Base-by-base conservation (phyloP, 1,284 basidiomycete genomes). In the Sporisorium iseilematis-ciliati region DNA sequence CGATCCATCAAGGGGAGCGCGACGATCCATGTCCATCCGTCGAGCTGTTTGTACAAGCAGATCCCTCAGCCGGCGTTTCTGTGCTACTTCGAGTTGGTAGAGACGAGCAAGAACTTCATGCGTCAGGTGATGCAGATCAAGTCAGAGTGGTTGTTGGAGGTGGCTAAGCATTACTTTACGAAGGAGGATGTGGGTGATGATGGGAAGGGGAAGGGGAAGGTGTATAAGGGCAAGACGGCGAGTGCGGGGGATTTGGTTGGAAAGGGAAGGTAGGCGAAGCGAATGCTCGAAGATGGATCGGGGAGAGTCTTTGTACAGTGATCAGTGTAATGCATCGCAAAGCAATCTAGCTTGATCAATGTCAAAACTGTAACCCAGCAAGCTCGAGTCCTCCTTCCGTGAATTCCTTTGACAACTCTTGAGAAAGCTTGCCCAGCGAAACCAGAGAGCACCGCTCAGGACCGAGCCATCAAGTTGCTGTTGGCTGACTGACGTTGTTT, bases 71-170 rank as follows among this genome's bases (percentile, higher is more conserved):
- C 95, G 23, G 92, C 92, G 83, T 93, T 63, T 20, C 25, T 99
- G 31, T 86, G 97, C 63, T 99, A 97, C 87, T 99, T 97, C 84
- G 97, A 99, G 86, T 88, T 97, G 23, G 89, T 90, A 4, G 86
- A 89, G 59, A 90, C 89, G 12, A 86, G 85, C 52, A 89, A 89
- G 78, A 88, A 89, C 78, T 89, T 87, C 79, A 87, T 87, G 84
- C 91, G 94, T 63, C 95, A 97, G 89, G 90, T 95, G 45, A 98
- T 98, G 94, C 94, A 97, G 82, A 97, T 99, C 84, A 95, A 97
- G 84, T 92, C 95, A 0, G 86, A 90, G 45, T 98, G 96, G 96
- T 86, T 99, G 50, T 86, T 97, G 55, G 95, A 98, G 89, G 92
- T 84, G 14, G 79, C 79, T 0, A 70, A 66, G 29, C 79, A 81